Evolutionary conservation across 2,329 filamentous ascomycete genomes (phyloP).

Genomic region (Microthyrium microscopicum): DNA sequence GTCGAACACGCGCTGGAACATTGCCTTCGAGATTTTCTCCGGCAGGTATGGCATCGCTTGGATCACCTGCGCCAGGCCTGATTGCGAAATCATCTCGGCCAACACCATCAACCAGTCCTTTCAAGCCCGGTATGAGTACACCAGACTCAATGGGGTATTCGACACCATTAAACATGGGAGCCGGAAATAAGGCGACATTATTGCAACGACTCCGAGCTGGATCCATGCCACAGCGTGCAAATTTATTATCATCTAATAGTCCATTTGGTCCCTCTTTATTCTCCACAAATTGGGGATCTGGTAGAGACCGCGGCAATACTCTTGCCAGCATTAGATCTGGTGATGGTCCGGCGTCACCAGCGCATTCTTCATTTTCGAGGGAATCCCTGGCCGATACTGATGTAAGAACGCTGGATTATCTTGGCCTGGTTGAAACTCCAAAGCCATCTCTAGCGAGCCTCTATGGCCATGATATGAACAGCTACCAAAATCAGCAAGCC

Average conservation of each 20-base stretch:
- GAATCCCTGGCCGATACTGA: constrained; percentile 76
- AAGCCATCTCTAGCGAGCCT: constrained; percentile 62
- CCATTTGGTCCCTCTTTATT: constrained; percentile 87
- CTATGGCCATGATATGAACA: constrained; percentile 33
- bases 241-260: constrained; percentile 37
- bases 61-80: constrained; percentile 34
- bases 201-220: constrained; percentile 78
- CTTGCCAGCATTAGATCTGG: constrained; percentile 77
- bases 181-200: constrained; percentile 43
- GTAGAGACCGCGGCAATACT: constrained; percentile 71
- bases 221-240: constrained; percentile 80
- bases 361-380: constrained; percentile 70
- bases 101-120: constrained; percentile 76
- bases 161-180: background rate
- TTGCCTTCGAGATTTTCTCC: constrained; percentile 90
- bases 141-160: constrained; percentile 11
- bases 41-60: constrained; percentile 48
- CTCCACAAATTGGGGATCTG: constrained; percentile 65
- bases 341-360: constrained; percentile 75
- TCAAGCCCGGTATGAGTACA: constrained; percentile 44
- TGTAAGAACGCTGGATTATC: constrained; percentile 85
- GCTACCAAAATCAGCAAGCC: constrained; percentile 30
- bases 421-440: constrained; percentile 85
- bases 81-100: constrained; percentile 67
- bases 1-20: constrained; percentile 80